Evolutionary conservation across 108 stramenopile species (phyloP).

Genomic region (Nitzschia sp.): DNA sequence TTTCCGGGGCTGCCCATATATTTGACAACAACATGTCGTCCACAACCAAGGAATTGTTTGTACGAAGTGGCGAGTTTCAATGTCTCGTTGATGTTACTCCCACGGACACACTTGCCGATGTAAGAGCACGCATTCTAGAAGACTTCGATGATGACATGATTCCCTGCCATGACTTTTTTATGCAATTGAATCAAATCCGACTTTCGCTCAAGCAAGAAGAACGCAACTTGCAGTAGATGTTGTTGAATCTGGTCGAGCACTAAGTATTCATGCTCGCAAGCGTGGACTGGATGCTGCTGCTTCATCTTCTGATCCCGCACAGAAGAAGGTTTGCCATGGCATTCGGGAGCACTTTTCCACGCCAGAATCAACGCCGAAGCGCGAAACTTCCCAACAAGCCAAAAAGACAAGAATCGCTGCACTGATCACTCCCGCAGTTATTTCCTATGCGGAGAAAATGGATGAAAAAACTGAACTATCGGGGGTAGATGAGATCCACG

Average conservation of each 20-base stretch:
- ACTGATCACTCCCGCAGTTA: too few species aligned
- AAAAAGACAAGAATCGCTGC: too few species aligned
- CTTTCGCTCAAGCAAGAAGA: conserved; percentile 38
- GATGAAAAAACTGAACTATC: too few species aligned
- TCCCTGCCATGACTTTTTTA: conserved; percentile 14
- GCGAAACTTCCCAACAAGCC: conserved; percentile 1
- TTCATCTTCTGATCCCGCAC: neutral
- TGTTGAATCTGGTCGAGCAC: neutral
- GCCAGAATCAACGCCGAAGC: neutral
- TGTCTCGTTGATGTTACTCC: conserved; percentile 2
- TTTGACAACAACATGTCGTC: too few species aligned
- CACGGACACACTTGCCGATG: conserved; percentile 21
- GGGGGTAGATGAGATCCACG: too few species aligned
- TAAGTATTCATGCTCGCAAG: neutral
- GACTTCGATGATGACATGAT: conserved; percentile 41
- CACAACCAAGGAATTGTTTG: too few species aligned
- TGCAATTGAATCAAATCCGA: conserved; percentile 25
- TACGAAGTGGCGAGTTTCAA: too few species aligned
- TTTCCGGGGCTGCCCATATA: too few species aligned
- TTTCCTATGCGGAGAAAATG: too few species aligned
- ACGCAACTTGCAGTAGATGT: conserved; percentile 27
- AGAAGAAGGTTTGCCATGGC: neutral
- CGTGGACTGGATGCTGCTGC: neutral
- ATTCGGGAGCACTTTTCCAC: neutral
- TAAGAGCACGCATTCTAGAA: conserved; percentile 30